phyloP scores from a whole-genome alignment of 2,329 filamentous ascomycete genomes.

The Penicillium sp. region DNA sequence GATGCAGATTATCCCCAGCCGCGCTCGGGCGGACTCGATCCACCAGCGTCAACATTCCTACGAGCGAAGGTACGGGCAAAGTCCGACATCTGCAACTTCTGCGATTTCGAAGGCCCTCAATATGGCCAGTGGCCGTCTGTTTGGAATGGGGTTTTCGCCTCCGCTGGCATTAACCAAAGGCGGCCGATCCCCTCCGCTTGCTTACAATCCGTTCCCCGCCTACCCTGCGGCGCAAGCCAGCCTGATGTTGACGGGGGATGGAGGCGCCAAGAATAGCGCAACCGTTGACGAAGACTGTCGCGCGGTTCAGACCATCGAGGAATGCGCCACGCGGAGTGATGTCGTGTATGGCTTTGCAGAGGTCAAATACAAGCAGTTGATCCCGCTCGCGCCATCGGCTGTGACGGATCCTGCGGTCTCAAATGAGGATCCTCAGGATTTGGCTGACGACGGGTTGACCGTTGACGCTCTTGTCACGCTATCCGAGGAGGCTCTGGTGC shows the following conservation, averaged over 20 bases:
- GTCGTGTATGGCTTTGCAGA: slow-evolving; percentile 97
- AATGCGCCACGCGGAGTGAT: slow-evolving; percentile 86
- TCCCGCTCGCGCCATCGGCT: slow-evolving; percentile 72
- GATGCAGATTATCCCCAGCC: slow-evolving; percentile 66
- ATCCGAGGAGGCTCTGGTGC: slow-evolving; percentile 87
- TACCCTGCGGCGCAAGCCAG: slow-evolving; percentile 72
- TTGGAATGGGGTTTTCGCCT: slow-evolving; percentile 47
- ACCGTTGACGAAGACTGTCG: slow-evolving; percentile 72
- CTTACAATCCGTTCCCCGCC: slow-evolving; percentile 67
- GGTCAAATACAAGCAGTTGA: slow-evolving; percentile 96
- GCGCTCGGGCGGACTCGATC: slow-evolving; percentile 51
- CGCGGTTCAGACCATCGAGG: slow-evolving; percentile 77
- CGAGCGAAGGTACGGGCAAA: slow-evolving; percentile 69
- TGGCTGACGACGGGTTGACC: slow-evolving; percentile 69
- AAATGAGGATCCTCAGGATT: slow-evolving; percentile 38
- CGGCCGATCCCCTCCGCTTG: slow-evolving; percentile 42
- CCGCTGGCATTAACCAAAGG: slow-evolving; percentile 42
- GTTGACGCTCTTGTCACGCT: slow-evolving; percentile 77
- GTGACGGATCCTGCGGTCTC: slow-evolving; percentile 29
- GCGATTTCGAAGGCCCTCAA: slow-evolving; percentile 93
- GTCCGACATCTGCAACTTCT: slow-evolving; percentile 72
- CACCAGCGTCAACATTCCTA: slow-evolving; percentile 75
- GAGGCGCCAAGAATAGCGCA: slow-evolving; percentile 51
- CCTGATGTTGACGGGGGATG: slow-evolving; percentile 57
- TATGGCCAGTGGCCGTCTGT: slow-evolving; percentile 67